phyloP scores from a whole-genome alignment of 768 basidiomycete genomes.

The Lactarius deliciosus region DNA sequence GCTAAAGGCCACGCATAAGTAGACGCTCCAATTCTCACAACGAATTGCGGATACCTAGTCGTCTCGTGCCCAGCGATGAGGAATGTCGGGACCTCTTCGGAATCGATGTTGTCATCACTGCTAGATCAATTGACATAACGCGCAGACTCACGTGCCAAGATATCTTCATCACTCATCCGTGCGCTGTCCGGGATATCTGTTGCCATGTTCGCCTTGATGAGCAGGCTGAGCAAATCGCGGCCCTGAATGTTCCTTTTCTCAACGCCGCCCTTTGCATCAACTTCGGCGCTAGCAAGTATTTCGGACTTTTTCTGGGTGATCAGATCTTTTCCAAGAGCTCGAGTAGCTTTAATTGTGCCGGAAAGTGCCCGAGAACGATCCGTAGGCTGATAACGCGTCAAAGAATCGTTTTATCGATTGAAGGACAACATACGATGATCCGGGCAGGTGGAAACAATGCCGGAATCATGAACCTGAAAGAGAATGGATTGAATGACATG shows the following conservation, averaged over 20 bases:
- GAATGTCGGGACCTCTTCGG: slow-evolving; percentile 59
- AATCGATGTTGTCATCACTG: background rate
- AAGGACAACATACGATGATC: slow-evolving; percentile 17
- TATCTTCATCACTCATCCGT: slow-evolving; percentile 60
- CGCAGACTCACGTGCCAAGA: slow-evolving; percentile 49
- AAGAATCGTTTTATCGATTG: background rate
- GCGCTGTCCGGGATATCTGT: slow-evolving; percentile 56
- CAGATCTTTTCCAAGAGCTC: slow-evolving; percentile 34
- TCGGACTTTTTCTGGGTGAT: slow-evolving; percentile 38
- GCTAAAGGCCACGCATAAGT: slow-evolving; percentile 18
- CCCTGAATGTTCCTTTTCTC: slow-evolving; percentile 38
- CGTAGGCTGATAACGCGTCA: slow-evolving; percentile 16
- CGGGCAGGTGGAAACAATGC: slow-evolving; percentile 14
- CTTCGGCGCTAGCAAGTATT: slow-evolving; percentile 35
- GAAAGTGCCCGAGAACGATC: slow-evolving; percentile 10
- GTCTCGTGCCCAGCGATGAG: slow-evolving; percentile 61
- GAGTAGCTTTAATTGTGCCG: slow-evolving; percentile 23
- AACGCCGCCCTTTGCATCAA: slow-evolving; percentile 31
- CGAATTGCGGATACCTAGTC: slow-evolving; percentile 40
- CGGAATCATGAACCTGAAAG: slow-evolving; percentile 10
- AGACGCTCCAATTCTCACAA: background rate
- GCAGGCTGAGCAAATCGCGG: slow-evolving; percentile 58
- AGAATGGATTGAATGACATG: slow-evolving; percentile 19
- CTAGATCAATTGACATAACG: background rate
- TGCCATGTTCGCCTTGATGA: slow-evolving; percentile 64